phyloP scores from a whole-genome alignment of 192 early-diverging fungal genomes.

The Backusella westeae region DNA sequence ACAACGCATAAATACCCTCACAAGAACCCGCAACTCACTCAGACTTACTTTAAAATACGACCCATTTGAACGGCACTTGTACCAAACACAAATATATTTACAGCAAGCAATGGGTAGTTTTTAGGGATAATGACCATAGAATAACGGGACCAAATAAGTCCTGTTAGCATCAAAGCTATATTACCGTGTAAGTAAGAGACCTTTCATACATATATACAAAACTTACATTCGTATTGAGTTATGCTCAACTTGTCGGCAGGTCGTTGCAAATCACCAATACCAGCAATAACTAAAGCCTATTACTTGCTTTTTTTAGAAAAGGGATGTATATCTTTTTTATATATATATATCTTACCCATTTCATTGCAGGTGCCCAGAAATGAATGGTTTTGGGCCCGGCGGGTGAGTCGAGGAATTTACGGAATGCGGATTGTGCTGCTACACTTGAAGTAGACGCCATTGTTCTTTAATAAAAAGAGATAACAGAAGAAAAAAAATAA shows the following conservation, averaged over 20 bases:
- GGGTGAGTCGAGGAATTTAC: conserved; percentile 66
- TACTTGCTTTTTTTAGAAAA: neutral
- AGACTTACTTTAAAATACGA: conserved; percentile 66
- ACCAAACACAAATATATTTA: conserved; percentile 91
- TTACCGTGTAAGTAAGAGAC: too few relatives aligned
- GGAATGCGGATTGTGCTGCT: conserved; percentile 53
- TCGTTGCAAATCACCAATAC: conserved; percentile 83
- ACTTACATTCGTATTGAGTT: conserved; percentile 66
- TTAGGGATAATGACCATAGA: conserved; percentile 88
- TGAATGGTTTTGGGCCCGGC: conserved; percentile 91
- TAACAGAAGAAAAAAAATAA: neutral
- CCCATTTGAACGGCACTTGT: conserved; percentile 84
- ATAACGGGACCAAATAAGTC: conserved; percentile 95
- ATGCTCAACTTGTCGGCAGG: conserved; percentile 87
- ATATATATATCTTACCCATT: conserved; percentile 67
- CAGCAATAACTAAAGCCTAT: conserved; percentile 88
- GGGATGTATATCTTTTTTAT: neutral
- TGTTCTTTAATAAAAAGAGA: neutral
- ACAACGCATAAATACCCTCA: neutral
- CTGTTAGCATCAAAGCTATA: conserved; percentile 86
- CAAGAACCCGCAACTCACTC: neutral
- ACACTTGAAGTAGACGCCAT: conserved; percentile 36
- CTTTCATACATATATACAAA: neutral
- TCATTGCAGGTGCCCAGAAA: conserved; percentile 93
- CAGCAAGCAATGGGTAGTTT: conserved; percentile 84